phyloP scores from a whole-genome alignment of 257 asterid species.

The Knoxia roxburghii region DNA sequence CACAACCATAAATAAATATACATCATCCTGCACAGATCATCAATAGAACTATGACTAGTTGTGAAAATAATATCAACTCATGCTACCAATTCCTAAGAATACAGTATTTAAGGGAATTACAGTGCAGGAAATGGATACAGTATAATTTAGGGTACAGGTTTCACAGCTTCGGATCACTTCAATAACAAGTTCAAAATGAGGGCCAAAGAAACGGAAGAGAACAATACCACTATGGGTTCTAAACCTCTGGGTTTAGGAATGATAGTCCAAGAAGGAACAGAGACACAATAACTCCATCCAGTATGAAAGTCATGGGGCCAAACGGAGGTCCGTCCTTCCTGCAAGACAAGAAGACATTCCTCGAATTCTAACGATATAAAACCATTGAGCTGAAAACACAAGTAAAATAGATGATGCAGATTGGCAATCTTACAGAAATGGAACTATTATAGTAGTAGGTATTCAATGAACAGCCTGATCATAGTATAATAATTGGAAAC shows the following conservation, averaged over 20 bases:
- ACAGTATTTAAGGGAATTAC: background rate
- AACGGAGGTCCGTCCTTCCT: constrained; percentile 55
- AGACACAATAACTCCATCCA: constrained; percentile 77
- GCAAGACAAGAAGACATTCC: constrained; percentile 14
- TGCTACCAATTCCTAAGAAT: background rate
- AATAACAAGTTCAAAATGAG: background rate
- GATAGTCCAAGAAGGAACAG: constrained; percentile 61
- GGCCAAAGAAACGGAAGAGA: constrained; percentile 14
- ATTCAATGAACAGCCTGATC: background rate
- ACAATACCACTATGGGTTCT: constrained; percentile 55
- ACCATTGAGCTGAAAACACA: background rate
- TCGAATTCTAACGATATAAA: background rate
- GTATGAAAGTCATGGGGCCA: constrained; percentile 66
- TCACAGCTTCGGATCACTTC: background rate
- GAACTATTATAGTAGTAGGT: background rate
- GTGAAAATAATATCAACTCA: background rate
- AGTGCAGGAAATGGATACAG: background rate
- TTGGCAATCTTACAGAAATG: background rate
- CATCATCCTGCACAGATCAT: background rate
- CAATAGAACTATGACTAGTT: too few relatives aligned
- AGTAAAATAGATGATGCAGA: background rate
- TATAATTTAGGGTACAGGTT: background rate
- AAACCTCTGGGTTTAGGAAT: constrained; percentile 46
- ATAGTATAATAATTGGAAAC: background rate
- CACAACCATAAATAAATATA: background rate